Percentiles rank a stretch among this genome's conserved stretches.
Conservation (phyloP, 768 basidiomycete species). For the Nevesoporus exiguus region DNA sequence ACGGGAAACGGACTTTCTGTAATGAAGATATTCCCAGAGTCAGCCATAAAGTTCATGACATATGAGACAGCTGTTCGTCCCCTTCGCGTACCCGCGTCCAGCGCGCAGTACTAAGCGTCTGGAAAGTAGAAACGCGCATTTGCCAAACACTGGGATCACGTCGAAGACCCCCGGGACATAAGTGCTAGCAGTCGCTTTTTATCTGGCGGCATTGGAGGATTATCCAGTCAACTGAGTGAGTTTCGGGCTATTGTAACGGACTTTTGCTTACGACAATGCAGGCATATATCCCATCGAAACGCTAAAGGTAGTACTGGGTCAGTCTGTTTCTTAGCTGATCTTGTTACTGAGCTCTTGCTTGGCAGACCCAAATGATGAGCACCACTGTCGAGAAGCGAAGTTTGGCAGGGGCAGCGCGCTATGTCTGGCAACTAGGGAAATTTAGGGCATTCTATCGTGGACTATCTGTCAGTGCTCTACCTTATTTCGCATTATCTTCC, state of each 20-base stretch:
- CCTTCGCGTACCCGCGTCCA: slow-evolving; percentile 13
- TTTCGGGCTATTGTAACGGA: slow-evolving; percentile 12
- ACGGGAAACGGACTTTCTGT: slow-evolving; percentile 96
- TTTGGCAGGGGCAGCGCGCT: slow-evolving; percentile 59
- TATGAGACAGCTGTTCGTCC: slow-evolving; percentile 87
- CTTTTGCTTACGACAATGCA: slow-evolving; percentile 32
- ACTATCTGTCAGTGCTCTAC: slow-evolving; percentile 62
- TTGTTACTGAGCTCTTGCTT: slow-evolving; percentile 5
- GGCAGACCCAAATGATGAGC: slow-evolving; percentile 99
- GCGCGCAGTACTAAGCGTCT: slow-evolving; percentile 16
- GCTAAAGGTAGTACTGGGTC: slow-evolving; percentile 63
- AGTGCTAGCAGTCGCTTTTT: slow-evolving; percentile 91
- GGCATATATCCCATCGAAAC: slow-evolving; percentile 98
- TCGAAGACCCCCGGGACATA: slow-evolving; percentile 84
- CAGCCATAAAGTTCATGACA: slow-evolving; percentile 95
- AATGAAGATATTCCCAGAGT: slow-evolving; percentile 95
- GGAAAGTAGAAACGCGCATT: slow-evolving; percentile 85
- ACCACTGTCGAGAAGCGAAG: slow-evolving; percentile 61
- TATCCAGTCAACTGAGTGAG: slow-evolving; percentile 85
- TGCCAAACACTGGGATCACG: slow-evolving; percentile 86
- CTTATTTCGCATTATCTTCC: slow-evolving; percentile 7
- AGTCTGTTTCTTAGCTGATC: not conserved
- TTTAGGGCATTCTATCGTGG: slow-evolving; percentile 88
- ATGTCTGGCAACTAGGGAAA: slow-evolving; percentile 78
- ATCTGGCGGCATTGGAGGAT: slow-evolving; percentile 95